Percentiles rank a stretch among this genome's conserved stretches.
phyloP scores from a whole-genome alignment of 2,329 filamentous ascomycete species.

The Trichophyton verrucosum region DNA sequence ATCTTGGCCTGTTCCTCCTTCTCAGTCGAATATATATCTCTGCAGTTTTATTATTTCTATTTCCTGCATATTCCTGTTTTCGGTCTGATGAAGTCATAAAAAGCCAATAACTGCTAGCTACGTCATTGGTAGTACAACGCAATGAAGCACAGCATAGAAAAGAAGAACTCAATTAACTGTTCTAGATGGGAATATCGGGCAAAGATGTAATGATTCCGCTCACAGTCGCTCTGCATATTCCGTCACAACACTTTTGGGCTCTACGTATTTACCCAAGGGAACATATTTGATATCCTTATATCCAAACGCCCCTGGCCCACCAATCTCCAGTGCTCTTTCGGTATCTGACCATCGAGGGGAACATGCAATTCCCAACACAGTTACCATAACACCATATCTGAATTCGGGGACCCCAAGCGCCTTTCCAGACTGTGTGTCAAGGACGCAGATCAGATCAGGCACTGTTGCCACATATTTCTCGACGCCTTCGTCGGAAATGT shows the following conservation, averaged over 20 bases:
- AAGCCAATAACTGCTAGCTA: not conserved
- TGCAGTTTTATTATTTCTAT: not conserved
- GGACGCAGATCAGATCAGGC: conserved; percentile 44
- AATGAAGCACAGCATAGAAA: not conserved
- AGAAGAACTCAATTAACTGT: not conserved
- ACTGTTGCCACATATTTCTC: conserved; percentile 36
- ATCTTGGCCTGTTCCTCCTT: not conserved
- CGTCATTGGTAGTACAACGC: not conserved
- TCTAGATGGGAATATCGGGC: not conserved
- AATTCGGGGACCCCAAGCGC: conserved; percentile 46
- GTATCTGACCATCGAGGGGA: conserved; percentile 44
- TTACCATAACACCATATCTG: conserved; percentile 41
- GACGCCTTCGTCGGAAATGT: conserved; percentile 23
- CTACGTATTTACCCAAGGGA: conserved; percentile 40
- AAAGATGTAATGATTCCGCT: not conserved
- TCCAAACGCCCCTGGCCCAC: conserved; percentile 40
- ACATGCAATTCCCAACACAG: conserved; percentile 43
- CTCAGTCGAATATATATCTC: not conserved
- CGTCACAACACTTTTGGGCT: conserved; percentile 43
- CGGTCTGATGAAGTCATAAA: not conserved
- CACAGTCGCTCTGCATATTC: conserved; percentile 19
- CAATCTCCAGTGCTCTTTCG: conserved; percentile 37
- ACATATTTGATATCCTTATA: conserved; percentile 39
- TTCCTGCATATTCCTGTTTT: not conserved
- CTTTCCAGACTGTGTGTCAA: conserved; percentile 46